Base-by-base conservation (phyloP, 768 basidiomycete genomes). In the Phlebiopsis gigantea region DNA sequence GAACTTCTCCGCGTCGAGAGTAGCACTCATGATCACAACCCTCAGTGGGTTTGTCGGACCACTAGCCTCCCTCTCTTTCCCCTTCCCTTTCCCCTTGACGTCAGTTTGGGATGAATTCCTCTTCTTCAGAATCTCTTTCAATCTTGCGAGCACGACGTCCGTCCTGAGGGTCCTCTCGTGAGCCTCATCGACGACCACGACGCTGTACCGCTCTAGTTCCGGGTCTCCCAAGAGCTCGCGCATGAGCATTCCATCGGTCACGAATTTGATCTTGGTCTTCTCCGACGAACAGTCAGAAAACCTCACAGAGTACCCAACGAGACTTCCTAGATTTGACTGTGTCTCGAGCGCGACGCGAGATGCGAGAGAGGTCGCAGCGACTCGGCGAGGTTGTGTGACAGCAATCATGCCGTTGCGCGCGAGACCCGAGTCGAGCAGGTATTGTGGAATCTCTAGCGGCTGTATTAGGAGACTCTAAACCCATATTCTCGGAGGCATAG, bases 221-320 rank as follows among this genome's bases (percentile, higher is more conserved):
- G 83, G 77, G 67, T 95, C 93, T 43, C 81, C 82, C 59, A 95
- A 78, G 49, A 95, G 81, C 77, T 99, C 97, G 43, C 94, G 83
- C 43, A 95, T 87, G 62, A 98, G 85, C 90, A 98, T 98, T 60
- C 97, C 97, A 65, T 99, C 97, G 55, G 95, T 98, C 71, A 97
- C 79, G 67, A 93, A 99, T 73, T 98, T 98, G 72, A 98, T 89
- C 47, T 86, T 81, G 3, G 97, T 99, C 1, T 82, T 75, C 0
- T 79, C 66, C 9, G 83, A 77, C 12, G 79, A 81, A 19, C 80
- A 74, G 65, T 98, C 96, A 68, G 98, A 93, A 70, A 99, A 99
- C 14, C 97, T 90, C 39, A 99, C 93, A 1, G 93, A 84, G 70
- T 99, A 99, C 5, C 97, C 96, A 41, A 99, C 92, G 24, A 84